phyloP scores from a whole-genome alignment of 140 eudicot species.

The Oenanthe javanica region DNA sequence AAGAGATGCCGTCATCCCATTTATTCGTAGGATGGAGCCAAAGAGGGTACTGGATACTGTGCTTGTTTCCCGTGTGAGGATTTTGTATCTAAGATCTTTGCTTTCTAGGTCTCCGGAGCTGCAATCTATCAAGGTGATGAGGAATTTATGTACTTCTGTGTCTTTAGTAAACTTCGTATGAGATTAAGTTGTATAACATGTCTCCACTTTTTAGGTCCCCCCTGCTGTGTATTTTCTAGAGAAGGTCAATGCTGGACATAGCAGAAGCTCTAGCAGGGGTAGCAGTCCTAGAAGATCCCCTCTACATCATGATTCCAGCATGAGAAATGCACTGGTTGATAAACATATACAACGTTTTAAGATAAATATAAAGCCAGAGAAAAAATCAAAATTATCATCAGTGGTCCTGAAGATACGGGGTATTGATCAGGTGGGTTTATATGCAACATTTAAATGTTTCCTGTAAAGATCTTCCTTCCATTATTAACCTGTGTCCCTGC shows the following conservation, averaged over 20 bases:
- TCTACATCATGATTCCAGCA: constrained; percentile 51
- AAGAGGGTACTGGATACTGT: constrained; percentile 98
- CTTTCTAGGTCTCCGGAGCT: constrained; percentile 94
- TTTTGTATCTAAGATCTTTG: constrained; percentile 84
- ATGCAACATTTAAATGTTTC: background rate
- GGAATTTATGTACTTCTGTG: background rate
- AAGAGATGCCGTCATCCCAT: constrained; percentile 86
- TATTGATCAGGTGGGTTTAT: constrained; percentile 70
- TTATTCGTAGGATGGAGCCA: constrained; percentile 96
- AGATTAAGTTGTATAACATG: constrained; percentile 3
- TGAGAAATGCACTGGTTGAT: constrained; percentile 53
- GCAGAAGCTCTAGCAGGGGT: constrained; percentile 94
- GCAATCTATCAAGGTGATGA: constrained; percentile 78
- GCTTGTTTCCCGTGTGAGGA: constrained; percentile 98
- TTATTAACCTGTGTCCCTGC: background rate
- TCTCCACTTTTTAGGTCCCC: constrained; percentile 49
- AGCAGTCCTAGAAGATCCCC: constrained; percentile 98
- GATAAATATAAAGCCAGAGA: constrained; percentile 86
- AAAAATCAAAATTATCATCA: constrained; percentile 86
- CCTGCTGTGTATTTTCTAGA: constrained; percentile 87
- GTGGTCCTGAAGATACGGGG: constrained; percentile 97
- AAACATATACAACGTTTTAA: constrained; percentile 63
- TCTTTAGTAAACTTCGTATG: background rate
- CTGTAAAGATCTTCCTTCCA: background rate
- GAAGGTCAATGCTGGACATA: constrained; percentile 62